A percentile compares a stretch with the other conserved stretches of the same genome.
These are phyloP conservation scores for Paragyromitra xinjiangensis DNA, from an alignment of 495 filamentous ascomycete species.

Conservation along the genomic window DNA sequence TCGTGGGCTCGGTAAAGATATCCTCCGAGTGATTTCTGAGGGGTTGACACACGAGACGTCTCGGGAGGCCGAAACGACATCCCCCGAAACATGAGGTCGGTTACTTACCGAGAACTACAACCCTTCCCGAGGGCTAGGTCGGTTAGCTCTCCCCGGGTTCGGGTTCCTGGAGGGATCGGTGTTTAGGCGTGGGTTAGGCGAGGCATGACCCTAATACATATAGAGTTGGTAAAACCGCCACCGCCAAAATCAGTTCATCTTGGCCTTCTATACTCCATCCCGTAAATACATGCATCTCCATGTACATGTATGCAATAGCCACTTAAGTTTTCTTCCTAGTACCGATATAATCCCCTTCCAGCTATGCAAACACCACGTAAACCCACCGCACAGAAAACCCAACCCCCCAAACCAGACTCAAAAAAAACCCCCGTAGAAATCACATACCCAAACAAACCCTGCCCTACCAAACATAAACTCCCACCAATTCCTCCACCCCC, in stretches of 20 bases:
- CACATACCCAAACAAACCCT: neutral
- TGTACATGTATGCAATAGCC: too few species aligned
- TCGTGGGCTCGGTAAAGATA: neutral
- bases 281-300: neutral
- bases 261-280: neutral
- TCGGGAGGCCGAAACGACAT: slow-evolving; percentile 8
- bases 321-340: neutral
- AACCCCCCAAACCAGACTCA: neutral
- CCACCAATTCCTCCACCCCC: neutral
- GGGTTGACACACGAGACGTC: slow-evolving; percentile 30
- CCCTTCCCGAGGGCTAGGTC: neutral
- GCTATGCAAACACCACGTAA: neutral
- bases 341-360: neutral
- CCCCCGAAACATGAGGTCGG: slow-evolving; percentile 26
- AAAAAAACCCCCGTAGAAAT: neutral
- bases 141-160: neutral
- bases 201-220: neutral
- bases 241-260: neutral
- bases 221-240: neutral
- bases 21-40: neutral
- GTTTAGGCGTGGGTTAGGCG: neutral
- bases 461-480: neutral
- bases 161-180: neutral
- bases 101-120: neutral
- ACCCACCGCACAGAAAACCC: neutral